Percentiles rank a stretch among this genome's conserved stretches.
phyloP scores from a whole-genome alignment of 208 protist genomes.

The Strigomonas galati region DNA sequence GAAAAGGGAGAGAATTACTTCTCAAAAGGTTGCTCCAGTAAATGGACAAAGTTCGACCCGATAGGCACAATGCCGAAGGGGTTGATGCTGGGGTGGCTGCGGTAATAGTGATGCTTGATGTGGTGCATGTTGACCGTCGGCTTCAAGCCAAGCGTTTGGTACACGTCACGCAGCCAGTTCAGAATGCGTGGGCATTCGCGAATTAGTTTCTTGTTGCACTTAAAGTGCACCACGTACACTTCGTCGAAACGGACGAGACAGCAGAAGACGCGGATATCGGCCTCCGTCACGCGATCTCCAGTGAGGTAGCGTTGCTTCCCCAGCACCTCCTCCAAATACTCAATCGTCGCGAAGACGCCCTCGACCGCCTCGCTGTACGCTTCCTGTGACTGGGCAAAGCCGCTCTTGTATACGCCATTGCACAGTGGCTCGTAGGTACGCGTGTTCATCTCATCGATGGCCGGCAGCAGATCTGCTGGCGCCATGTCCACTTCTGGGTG shows the following conservation, averaged over 20 bases:
- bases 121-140: slow-evolving; percentile 78
- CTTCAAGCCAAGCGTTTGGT: slow-evolving; percentile 53
- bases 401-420: slow-evolving; percentile 89
- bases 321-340: slow-evolving; percentile 41
- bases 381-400: slow-evolving; percentile 71
- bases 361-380: slow-evolving; percentile 53
- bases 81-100: slow-evolving; percentile 71
- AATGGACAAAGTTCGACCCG: slow-evolving; percentile 32
- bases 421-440: slow-evolving; percentile 80
- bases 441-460: slow-evolving; percentile 83
- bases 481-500: slow-evolving; percentile 65
- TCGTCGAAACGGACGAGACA: slow-evolving; percentile 89
- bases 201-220: slow-evolving; percentile 75
- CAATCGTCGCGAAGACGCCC: slow-evolving; percentile 35
- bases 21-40: slow-evolving; percentile 29
- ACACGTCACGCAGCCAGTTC: slow-evolving; percentile 77
- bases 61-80: slow-evolving; percentile 70
- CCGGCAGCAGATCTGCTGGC: slow-evolving; percentile 43
- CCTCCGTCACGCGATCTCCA: slow-evolving; percentile 56
- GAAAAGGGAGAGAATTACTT: background rate
- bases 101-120: slow-evolving; percentile 86
- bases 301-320: slow-evolving; percentile 56
- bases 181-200: slow-evolving; percentile 77
- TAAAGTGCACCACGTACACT: slow-evolving; percentile 87
- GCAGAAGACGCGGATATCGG: slow-evolving; percentile 82